Conservation (phyloP, 1,284 basidiomycete species). For the Trichosporon ovoides region DNA sequence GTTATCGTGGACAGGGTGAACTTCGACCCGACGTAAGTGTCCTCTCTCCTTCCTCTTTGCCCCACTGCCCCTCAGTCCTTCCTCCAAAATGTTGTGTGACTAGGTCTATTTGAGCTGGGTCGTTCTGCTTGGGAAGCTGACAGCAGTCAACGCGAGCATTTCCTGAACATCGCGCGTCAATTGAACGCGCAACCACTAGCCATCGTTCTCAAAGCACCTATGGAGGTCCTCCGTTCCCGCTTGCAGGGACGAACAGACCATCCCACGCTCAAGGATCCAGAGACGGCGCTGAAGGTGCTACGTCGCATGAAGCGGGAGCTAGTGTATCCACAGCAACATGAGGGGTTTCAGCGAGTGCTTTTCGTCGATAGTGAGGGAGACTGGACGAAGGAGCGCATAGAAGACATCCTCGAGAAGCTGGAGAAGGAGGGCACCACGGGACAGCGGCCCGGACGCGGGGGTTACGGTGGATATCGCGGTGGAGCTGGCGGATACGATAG, state of each 20-base stretch:
- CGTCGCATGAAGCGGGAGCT: constrained; percentile 33
- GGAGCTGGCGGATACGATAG: background rate
- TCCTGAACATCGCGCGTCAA: constrained; percentile 31
- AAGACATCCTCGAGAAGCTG: background rate
- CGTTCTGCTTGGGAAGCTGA: constrained; percentile 10
- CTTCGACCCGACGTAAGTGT: constrained; percentile 42
- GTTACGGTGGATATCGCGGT: background rate
- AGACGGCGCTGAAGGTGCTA: constrained; percentile 38
- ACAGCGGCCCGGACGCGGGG: background rate
- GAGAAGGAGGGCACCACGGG: background rate
- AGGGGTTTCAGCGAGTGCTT: constrained; percentile 18
- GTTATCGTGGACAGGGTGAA: constrained; percentile 46
- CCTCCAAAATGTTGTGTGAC: no score
- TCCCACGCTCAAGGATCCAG: constrained; percentile 40
- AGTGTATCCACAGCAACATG: constrained; percentile 23
- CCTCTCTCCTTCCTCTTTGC: background rate
- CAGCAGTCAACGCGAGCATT: constrained; percentile 44
- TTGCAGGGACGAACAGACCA: constrained; percentile 32
- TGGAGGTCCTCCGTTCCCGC: constrained; percentile 29
- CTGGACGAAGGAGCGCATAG: background rate
- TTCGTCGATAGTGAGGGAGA: background rate
- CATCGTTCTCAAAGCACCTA: constrained; percentile 24
- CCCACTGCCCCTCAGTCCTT: no score
- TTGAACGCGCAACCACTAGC: constrained; percentile 19
- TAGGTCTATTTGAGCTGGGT: no score